Conservation (phyloP, 108 stramenopile genomes). For the Aurantiochytrium sp. region DNA sequence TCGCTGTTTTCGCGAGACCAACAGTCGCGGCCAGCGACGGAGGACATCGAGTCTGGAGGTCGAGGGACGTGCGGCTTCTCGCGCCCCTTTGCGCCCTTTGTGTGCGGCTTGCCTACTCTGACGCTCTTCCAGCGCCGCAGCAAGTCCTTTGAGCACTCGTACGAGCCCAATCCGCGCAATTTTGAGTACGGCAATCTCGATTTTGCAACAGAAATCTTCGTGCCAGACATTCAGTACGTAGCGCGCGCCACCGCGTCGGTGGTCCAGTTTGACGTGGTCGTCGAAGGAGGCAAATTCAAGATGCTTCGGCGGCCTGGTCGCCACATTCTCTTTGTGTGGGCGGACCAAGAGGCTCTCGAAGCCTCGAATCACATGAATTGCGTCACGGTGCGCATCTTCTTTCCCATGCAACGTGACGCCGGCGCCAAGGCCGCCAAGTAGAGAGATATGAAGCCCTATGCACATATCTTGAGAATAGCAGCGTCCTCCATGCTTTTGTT, state of each 20-base stretch:
- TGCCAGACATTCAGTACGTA: constrained; percentile 20
- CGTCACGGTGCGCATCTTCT: neutral
- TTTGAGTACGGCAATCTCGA: neutral
- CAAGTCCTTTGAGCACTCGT: neutral
- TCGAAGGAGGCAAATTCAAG: neutral
- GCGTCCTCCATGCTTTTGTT: too few relatives aligned
- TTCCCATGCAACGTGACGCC: too few relatives aligned
- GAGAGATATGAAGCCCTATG: too few relatives aligned
- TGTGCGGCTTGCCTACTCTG: neutral
- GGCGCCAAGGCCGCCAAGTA: too few relatives aligned
- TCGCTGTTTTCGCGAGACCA: constrained; percentile 21
- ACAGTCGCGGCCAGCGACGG: neutral
- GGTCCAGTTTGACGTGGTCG: neutral
- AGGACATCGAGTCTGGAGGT: neutral
- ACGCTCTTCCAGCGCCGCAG: neutral
- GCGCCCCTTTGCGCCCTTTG: neutral
- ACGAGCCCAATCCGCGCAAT: constrained; percentile 8
- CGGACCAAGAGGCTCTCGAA: neutral
- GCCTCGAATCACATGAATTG: neutral
- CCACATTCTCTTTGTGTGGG: neutral
- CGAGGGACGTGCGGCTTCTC: neutral
- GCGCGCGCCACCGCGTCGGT: neutral
- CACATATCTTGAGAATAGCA: too few relatives aligned
- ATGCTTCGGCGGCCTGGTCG: neutral
- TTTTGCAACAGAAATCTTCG: neutral